Conservation (phyloP, 192 early-diverging fungal genomes). For the Spinellus fusiger region DNA sequence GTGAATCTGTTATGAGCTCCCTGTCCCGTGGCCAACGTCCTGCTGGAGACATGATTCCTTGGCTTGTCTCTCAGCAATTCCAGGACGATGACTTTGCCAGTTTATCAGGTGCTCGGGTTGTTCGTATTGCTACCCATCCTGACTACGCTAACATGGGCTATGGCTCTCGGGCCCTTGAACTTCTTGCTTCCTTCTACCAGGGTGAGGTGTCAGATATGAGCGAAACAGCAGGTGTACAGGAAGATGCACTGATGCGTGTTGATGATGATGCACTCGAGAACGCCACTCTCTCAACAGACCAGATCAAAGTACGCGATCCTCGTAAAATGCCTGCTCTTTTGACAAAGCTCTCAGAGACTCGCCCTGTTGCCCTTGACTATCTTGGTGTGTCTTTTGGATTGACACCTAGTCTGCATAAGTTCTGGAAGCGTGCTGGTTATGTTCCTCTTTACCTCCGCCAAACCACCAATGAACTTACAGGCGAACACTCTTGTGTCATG, state of each 20-base stretch:
- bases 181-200: constrained; percentile 83
- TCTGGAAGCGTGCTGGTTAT: constrained; percentile 92
- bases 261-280: constrained; percentile 49
- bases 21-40: constrained; percentile 82
- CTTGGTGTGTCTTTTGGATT: constrained; percentile 95
- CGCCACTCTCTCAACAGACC: constrained; percentile 61
- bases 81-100: constrained; percentile 97
- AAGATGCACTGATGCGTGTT: constrained; percentile 39
- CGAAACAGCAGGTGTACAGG: constrained; percentile 51
- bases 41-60: constrained; percentile 94
- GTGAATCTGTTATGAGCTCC: constrained; percentile 73
- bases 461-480: constrained; percentile 94
- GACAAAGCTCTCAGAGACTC: constrained; percentile 78
- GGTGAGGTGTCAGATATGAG: constrained; percentile 68
- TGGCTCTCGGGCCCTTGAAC: constrained; percentile 80
- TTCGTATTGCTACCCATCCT: constrained; percentile 96
- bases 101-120: constrained; percentile 91
- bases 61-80: constrained; percentile 90
- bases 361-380: constrained; percentile 79
- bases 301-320: constrained; percentile 81
- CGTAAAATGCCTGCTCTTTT: constrained; percentile 90
- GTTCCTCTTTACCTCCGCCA: constrained; percentile 94
- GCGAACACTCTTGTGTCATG: constrained; percentile 98
- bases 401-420: constrained; percentile 84
- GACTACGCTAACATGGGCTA: constrained; percentile 98